Percentiles rank a stretch among this genome's conserved stretches.
These are phyloP conservation scores for Nothomitra cinnamomea DNA, from an alignment of 2,329 filamentous ascomycete species.

Conservation along the genomic window DNA sequence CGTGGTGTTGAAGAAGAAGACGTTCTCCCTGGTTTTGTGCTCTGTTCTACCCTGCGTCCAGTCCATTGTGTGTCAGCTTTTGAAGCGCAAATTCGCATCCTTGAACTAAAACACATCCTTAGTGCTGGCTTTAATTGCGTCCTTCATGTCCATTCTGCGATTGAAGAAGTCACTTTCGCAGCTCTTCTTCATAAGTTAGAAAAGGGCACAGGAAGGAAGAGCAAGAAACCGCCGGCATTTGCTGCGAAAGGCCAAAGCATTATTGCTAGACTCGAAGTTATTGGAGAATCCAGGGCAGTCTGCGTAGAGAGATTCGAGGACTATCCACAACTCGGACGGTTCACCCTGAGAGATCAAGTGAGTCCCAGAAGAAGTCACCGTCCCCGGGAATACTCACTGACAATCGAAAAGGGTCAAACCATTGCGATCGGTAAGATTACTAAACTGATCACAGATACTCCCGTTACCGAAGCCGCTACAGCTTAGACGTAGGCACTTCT, in stretches of 20 bases:
- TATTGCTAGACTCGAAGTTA: slow-evolving; percentile 81
- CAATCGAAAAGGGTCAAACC: slow-evolving; percentile 61
- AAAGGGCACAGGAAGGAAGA: slow-evolving; percentile 85
- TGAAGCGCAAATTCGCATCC: slow-evolving; percentile 89
- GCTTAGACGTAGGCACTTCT: not conserved
- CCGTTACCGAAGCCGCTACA: not conserved
- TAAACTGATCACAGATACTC: slow-evolving; percentile 48
- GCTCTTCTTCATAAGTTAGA: slow-evolving; percentile 84
- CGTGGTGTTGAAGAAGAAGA: slow-evolving; percentile 97
- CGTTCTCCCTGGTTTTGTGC: slow-evolving; percentile 83
- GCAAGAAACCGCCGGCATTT: slow-evolving; percentile 82
- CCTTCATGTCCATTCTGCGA: slow-evolving; percentile 88
- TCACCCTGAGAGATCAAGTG: slow-evolving; percentile 79
- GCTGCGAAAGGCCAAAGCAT: slow-evolving; percentile 70
- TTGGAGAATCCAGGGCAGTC: slow-evolving; percentile 66
- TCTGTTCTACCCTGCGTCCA: slow-evolving; percentile 84
- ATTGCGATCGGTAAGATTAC: slow-evolving; percentile 99
- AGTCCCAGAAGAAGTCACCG: slow-evolving; percentile 16
- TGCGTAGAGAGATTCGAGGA: slow-evolving; percentile 93
- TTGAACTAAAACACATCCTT: slow-evolving; percentile 88
- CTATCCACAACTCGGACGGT: slow-evolving; percentile 83
- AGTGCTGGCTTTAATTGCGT: slow-evolving; percentile 96
- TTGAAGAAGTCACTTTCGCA: slow-evolving; percentile 90
- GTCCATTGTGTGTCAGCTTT: slow-evolving; percentile 83
- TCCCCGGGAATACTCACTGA: slow-evolving; percentile 15